Evolutionary conservation across 345 rosid species (phyloP).

Genomic region (sweet orange (Citrus sinensis)): DVS_A1.0 CM039162.1:19957501-19958000

Average conservation of each 20-base stretch:
- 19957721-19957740: neutral
- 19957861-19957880: no score
- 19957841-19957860: neutral
- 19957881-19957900: no score
- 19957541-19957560: neutral
- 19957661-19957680: neutral
- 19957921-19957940: neutral
- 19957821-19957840: neutral
- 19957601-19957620: slow-evolving; percentile 18
- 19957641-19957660: slow-evolving; percentile 12
- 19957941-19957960: slow-evolving; percentile 15
- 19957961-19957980: neutral
- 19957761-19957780: neutral
- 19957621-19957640: slow-evolving; percentile 31
- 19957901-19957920: neutral
- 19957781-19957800: neutral
- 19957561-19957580: neutral
- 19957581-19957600: neutral
- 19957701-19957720: neutral
- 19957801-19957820: neutral
- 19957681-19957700: neutral
- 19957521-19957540: neutral
- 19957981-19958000: neutral
- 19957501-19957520: neutral
- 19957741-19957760: neutral